phyloP scores from a whole-genome alignment of 805 yeast species.

The baker's yeast (Saccharomyces cerevisiae) region DNA sequence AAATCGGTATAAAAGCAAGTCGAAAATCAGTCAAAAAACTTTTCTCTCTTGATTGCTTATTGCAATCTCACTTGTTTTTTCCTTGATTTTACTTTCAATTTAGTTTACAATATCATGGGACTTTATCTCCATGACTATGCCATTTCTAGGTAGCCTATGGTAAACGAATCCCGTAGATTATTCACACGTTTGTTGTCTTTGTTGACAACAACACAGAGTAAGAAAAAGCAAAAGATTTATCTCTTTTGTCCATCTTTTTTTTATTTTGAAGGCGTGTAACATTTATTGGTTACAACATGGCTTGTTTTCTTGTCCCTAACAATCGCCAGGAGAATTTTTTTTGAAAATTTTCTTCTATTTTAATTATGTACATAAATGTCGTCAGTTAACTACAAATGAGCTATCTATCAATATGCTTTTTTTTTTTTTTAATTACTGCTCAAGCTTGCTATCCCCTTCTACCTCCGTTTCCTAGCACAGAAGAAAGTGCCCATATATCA shows the following conservation, averaged over 20 bases:
- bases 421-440: neutral
- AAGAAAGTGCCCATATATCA: neutral
- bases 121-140: constrained; percentile 41
- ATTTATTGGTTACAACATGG: constrained; percentile 5
- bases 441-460: neutral
- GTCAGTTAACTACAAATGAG: neutral
- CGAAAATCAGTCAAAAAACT: neutral
- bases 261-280: constrained; percentile 30
- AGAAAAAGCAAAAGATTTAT: constrained; percentile 7
- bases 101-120: constrained; percentile 24
- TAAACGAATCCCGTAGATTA: constrained; percentile 50
- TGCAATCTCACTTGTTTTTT: neutral
- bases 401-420: neutral
- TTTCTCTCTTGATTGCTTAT: no score
- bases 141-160: constrained; percentile 35
- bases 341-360: neutral
- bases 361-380: neutral
- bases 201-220: constrained; percentile 23
- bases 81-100: neutral
- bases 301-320: neutral
- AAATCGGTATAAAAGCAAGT: neutral
- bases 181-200: constrained; percentile 8
- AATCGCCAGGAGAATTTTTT: neutral
- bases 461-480: neutral
- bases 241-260: constrained; percentile 10